Conservation (phyloP, 1,284 basidiomycete genomes). For the Stygiomarasmius scandens region DNA sequence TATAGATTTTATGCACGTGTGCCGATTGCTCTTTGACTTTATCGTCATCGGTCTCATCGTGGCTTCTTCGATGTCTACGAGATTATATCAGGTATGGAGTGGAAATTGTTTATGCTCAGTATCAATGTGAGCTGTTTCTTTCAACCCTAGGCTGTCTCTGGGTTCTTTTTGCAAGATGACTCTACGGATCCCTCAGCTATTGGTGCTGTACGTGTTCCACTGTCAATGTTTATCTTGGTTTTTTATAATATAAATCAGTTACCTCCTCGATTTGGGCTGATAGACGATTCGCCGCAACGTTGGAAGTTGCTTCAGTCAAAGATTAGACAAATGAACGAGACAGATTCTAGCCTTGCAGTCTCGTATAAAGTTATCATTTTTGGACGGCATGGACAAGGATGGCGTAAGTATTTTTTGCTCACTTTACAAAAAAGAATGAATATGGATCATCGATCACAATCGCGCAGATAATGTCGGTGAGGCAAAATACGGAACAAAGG, state of each 20-base stretch:
- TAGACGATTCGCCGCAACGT: slow-evolving; percentile 50
- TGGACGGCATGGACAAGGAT: slow-evolving; percentile 75
- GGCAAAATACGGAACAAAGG: slow-evolving; percentile 66
- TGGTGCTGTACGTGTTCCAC: slow-evolving; percentile 17
- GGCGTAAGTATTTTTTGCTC: slow-evolving; percentile 45
- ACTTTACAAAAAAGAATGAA: slow-evolving; percentile 1
- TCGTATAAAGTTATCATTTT: slow-evolving; percentile 67
- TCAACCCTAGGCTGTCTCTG: slow-evolving; percentile 33
- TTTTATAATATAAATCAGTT: slow-evolving; percentile 32
- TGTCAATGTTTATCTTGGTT: neutral
- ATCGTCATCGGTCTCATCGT: no score
- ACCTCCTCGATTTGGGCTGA: slow-evolving; percentile 63
- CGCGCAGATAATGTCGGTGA: slow-evolving; percentile 74
- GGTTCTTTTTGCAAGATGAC: slow-evolving; percentile 42
- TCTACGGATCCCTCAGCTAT: slow-evolving; percentile 17
- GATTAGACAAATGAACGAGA: slow-evolving; percentile 50
- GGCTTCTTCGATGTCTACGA: no score
- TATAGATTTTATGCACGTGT: no score
- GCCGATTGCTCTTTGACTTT: no score
- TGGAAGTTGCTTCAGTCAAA: slow-evolving; percentile 54
- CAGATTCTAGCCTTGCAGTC: slow-evolving; percentile 35
- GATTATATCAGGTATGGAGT: no score
- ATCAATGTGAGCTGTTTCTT: neutral
- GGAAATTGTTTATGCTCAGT: neutral
- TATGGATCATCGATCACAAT: slow-evolving; percentile 3